Evolutionary conservation across 805 yeast species (phyloP).

Genomic region (Sungouiella blattae): DNA sequence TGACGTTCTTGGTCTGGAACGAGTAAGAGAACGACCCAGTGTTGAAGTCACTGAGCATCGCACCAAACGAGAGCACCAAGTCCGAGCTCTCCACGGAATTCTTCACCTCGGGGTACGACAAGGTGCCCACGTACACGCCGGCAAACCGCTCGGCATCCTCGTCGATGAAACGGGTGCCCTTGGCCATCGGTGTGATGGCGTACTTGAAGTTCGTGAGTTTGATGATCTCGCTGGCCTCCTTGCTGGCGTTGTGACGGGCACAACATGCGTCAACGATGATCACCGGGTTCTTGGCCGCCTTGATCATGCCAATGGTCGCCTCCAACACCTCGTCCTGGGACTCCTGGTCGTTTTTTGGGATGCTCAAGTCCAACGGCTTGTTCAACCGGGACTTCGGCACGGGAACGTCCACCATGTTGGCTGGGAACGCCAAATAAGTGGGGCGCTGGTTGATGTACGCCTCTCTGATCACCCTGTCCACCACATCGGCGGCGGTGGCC

Average conservation of each 20-base stretch:
- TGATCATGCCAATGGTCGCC: constrained; percentile 5
- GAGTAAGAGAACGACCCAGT: constrained; percentile 22
- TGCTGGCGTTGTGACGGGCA: constrained; percentile 17
- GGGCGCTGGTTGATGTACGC: constrained; percentile 17
- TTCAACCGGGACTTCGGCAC: constrained; percentile 10
- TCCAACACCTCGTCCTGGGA: constrained; percentile 13
- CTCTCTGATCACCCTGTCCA: constrained; percentile 15
- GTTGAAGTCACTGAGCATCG: constrained; percentile 21
- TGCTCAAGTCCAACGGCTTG: constrained; percentile 11
- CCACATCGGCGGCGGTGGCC: constrained; percentile 9
- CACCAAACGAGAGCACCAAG: constrained; percentile 21
- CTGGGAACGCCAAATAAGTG: constrained; percentile 14
- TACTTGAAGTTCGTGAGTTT: constrained; percentile 17
- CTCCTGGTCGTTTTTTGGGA: constrained; percentile 12
- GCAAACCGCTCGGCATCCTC: constrained; percentile 18
- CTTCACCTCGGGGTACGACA: constrained; percentile 22
- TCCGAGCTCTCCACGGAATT: constrained; percentile 19
- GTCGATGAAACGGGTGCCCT: constrained; percentile 17
- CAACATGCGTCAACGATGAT: constrained; percentile 21
- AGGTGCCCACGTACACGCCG: constrained; percentile 23
- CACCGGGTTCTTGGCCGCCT: constrained; percentile 16
- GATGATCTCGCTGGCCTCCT: constrained; percentile 17
- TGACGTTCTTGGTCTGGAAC: constrained; percentile 17
- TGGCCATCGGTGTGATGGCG: constrained; percentile 23
- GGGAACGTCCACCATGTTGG: constrained; percentile 13